Evolutionary conservation across 768 basidiomycete genomes (phyloP).

Genomic region (Suillus brevipes): DNA sequence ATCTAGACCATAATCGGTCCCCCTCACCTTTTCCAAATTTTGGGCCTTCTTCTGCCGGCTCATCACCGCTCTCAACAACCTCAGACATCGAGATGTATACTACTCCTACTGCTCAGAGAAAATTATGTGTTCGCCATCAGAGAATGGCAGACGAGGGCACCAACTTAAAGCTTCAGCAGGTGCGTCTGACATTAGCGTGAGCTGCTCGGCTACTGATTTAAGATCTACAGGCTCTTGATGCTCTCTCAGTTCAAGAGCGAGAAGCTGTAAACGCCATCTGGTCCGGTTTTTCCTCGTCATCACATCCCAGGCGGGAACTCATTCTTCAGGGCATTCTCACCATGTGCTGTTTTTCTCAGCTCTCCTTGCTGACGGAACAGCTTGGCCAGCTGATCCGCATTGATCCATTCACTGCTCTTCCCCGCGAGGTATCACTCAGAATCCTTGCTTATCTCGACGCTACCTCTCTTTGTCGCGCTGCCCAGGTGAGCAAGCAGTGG

Average conservation of each 20-base stretch:
- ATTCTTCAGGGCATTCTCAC: conserved; percentile 96
- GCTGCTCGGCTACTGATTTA: conserved; percentile 12
- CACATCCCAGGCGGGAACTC: conserved; percentile 86
- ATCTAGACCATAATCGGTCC: conserved; percentile 21
- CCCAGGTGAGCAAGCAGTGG: conserved; percentile 88
- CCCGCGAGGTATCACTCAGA: conserved; percentile 85
- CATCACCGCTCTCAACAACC: conserved; percentile 10
- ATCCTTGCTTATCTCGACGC: conserved; percentile 90
- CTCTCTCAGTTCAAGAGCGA: conserved; percentile 81
- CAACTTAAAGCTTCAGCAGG: conserved; percentile 88
- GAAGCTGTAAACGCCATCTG: conserved; percentile 89
- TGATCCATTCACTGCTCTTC: conserved; percentile 90
- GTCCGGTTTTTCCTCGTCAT: conserved; percentile 95
- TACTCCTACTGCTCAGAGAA: conserved; percentile 53
- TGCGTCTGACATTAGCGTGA: conserved; percentile 30
- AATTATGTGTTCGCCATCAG: conserved; percentile 91
- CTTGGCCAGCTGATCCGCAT: conserved; percentile 91
- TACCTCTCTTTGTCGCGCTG: conserved; percentile 88
- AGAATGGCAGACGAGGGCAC: conserved; percentile 96
- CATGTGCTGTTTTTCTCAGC: conserved; percentile 99
- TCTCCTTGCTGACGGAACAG: conserved; percentile 92
- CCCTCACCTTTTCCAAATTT: conserved; percentile 26
- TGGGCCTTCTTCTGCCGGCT: not conserved
- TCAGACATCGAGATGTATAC: conserved; percentile 19
- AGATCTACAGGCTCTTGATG: conserved; percentile 77